A percentile compares a stretch with the other conserved stretches of the same genome.
Evolutionary conservation across 306 rosid genomes (phyloP).

Genomic region (Cajanus cajan): DNA sequence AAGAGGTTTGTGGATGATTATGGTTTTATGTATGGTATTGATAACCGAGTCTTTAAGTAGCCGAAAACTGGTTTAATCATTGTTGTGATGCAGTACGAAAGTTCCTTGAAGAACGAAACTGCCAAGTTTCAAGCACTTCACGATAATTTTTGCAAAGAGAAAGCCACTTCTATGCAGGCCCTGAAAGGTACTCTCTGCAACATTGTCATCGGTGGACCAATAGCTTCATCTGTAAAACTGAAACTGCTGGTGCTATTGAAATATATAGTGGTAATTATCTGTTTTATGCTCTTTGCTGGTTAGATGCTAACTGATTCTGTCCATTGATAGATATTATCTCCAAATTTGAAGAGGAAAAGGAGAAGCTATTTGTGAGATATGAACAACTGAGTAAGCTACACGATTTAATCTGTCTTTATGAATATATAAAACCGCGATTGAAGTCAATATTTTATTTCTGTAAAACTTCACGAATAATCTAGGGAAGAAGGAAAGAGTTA

Average conservation of each 20-base stretch:
- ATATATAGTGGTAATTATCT: not conserved
- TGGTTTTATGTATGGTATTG: not conserved
- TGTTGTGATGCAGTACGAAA: slow-evolving; percentile 67
- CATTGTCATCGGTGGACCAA: not conserved
- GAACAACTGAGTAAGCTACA: slow-evolving; percentile 83
- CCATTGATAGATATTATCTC: slow-evolving; percentile 62
- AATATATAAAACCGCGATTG: not conserved
- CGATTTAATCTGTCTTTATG: not conserved
- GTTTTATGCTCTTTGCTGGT: slow-evolving; percentile 5
- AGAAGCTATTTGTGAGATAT: slow-evolving; percentile 66
- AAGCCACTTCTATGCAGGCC: slow-evolving; percentile 65
- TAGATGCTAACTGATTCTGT: slow-evolving; percentile 15
- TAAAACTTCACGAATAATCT: slow-evolving; percentile 26
- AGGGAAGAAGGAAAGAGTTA: slow-evolving; percentile 79
- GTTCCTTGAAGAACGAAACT: slow-evolving; percentile 71
- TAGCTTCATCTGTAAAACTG: not conserved
- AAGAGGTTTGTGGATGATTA: slow-evolving; percentile 64
- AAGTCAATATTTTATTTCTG: not conserved
- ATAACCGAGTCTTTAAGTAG: not conserved
- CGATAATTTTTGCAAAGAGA: slow-evolving; percentile 80
- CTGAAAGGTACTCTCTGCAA: slow-evolving; percentile 57
- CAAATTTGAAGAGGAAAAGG: slow-evolving; percentile 91
- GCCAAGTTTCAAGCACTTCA: slow-evolving; percentile 73
- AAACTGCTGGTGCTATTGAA: no score
- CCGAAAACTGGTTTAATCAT: slow-evolving; percentile 15